Conservation (phyloP, 2,329 filamentous ascomycete genomes). For the Colletotrichum tropicale region DNA sequence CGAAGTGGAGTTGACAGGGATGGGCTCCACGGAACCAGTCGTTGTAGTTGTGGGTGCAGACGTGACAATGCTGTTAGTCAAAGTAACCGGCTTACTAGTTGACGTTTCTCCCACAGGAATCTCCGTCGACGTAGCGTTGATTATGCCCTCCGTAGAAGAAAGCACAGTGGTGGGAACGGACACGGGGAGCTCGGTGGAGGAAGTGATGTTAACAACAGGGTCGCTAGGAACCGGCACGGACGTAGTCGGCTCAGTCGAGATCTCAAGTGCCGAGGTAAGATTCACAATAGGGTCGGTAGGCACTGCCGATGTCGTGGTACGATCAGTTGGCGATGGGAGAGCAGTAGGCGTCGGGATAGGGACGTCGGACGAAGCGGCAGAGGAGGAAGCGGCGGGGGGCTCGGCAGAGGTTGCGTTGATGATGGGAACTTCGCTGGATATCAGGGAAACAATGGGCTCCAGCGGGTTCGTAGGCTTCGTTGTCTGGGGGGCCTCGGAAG, state of each 20-base stretch:
- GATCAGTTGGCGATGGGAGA: constrained; percentile 15
- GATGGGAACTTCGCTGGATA: constrained; percentile 10
- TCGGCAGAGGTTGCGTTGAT: constrained; percentile 4
- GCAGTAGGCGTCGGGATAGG: constrained; percentile 10
- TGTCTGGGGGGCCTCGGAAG: not conserved
- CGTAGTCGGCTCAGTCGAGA: not conserved
- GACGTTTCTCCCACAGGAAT: not conserved
- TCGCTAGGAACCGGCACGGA: constrained; percentile 1
- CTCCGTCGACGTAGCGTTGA: constrained; percentile 2
- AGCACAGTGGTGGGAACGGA: not conserved
- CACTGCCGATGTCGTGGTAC: not conserved
- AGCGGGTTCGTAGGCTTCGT: constrained; percentile 8
- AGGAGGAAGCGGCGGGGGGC: not conserved
- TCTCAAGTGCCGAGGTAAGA: not conserved
- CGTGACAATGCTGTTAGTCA: not conserved
- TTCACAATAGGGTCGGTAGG: not conserved
- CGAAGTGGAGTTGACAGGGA: constrained; percentile 5
- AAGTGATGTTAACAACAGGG: constrained; percentile 6
- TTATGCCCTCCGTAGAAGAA: not conserved
- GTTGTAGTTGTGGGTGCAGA: constrained; percentile 42
- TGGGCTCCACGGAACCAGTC: constrained; percentile 40
- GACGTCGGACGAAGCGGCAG: not conserved
- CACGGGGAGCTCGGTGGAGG: not conserved
- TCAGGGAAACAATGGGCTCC: constrained; percentile 15
- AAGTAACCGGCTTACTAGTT: not conserved